These are phyloP conservation scores for Arabidopsis suecica DNA, from an alignment of 345 rosid species.

Conservation along the genomic window DNA sequence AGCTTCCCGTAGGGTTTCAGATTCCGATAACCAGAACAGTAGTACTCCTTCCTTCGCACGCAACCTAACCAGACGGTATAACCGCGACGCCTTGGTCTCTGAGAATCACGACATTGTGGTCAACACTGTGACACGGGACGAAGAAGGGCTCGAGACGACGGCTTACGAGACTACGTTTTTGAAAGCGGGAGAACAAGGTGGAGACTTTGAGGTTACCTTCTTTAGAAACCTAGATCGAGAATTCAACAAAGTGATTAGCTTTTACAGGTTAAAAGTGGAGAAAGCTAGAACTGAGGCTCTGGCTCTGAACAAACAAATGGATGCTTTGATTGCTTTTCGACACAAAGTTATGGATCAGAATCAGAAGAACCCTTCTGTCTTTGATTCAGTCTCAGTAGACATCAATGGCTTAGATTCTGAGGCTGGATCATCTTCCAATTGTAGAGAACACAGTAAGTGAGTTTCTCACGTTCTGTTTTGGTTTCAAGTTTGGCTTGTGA, in stretches of 20 bases:
- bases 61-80: slow-evolving; percentile 43
- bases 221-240: slow-evolving; percentile 52
- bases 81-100: slow-evolving; percentile 1
- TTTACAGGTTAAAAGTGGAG: slow-evolving; percentile 39
- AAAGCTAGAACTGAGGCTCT: slow-evolving; percentile 25
- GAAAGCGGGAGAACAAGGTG: slow-evolving; percentile 45
- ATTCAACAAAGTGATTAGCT: slow-evolving; percentile 47
- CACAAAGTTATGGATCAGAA: slow-evolving; percentile 53
- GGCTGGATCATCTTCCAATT: slow-evolving; percentile 33
- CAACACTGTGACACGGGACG: slow-evolving; percentile 31
- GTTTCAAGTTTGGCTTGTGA: not conserved
- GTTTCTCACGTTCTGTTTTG: slow-evolving; percentile 1
- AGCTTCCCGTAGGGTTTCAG: slow-evolving; percentile 40
- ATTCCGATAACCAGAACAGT: slow-evolving; percentile 26
- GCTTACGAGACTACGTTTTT: slow-evolving; percentile 41
- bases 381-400: slow-evolving; percentile 33
- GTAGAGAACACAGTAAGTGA: slow-evolving; percentile 36
- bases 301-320: slow-evolving; percentile 46
- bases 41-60: slow-evolving; percentile 44
- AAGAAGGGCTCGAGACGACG: slow-evolving; percentile 16
- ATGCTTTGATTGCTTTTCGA: slow-evolving; percentile 65
- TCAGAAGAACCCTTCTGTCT: slow-evolving; percentile 47
- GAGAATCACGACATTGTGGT: slow-evolving; percentile 40
- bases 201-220: slow-evolving; percentile 48
- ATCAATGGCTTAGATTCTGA: slow-evolving; percentile 21